Conservation (phyloP, 306 rosid species). For the Spatholobus suberectus region DNA sequence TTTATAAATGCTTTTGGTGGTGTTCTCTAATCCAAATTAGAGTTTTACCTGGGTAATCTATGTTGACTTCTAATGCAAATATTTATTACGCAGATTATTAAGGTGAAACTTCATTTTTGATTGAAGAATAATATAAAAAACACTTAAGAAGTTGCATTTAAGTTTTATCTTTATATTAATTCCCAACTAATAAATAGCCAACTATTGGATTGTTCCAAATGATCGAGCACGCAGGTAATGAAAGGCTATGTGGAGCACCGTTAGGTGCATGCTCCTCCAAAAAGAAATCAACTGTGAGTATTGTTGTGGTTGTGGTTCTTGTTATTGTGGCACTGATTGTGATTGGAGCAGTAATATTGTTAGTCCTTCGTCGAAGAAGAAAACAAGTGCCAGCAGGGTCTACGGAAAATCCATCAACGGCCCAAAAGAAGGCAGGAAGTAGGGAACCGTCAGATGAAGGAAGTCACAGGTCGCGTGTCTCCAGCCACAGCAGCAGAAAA, state of each 20-base stretch:
- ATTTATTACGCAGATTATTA: no score
- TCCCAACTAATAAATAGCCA: neutral
- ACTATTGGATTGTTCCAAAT: neutral
- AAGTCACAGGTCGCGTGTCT: slow-evolving; percentile 8
- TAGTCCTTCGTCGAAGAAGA: slow-evolving; percentile 50
- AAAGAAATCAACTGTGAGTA: slow-evolving; percentile 37
- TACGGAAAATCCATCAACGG: slow-evolving; percentile 43
- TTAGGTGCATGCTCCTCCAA: slow-evolving; percentile 46
- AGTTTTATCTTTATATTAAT: neutral
- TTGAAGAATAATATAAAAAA: no score
- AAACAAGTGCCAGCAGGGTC: neutral
- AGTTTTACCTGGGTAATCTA: no score
- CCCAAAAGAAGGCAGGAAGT: slow-evolving; percentile 21
- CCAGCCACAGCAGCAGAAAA: slow-evolving; percentile 33
- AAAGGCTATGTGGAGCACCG: slow-evolving; percentile 77
- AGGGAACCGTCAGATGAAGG: slow-evolving; percentile 6
- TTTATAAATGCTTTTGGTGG: no score
- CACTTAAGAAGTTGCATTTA: no score
- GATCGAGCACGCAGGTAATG: slow-evolving; percentile 61
- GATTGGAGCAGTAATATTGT: slow-evolving; percentile 48
- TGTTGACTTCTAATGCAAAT: no score
- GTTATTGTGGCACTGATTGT: slow-evolving; percentile 48
- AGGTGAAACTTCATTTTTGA: no score
- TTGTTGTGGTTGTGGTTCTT: slow-evolving; percentile 49
- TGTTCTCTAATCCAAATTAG: neutral